These are phyloP conservation scores for Saturnispora mendoncae DNA, from an alignment of 805 yeast species.

Conservation along the genomic window DNA sequence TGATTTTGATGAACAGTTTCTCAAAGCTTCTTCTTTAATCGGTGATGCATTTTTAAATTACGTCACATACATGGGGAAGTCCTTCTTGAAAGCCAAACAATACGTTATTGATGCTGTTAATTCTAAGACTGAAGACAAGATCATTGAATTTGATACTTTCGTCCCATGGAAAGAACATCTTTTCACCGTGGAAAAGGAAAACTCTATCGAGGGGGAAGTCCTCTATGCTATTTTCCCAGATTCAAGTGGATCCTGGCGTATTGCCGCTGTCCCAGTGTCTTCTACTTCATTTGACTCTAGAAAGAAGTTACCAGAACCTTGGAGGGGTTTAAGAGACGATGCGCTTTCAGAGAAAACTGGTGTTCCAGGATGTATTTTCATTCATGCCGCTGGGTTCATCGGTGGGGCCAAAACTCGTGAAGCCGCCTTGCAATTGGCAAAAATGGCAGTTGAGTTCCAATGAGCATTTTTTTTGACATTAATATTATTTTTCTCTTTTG, in stretches of 20 bases:
- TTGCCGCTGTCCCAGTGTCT: constrained; percentile 84
- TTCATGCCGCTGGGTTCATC: constrained; percentile 95
- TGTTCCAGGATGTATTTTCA: constrained; percentile 79
- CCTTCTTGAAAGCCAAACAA: constrained; percentile 87
- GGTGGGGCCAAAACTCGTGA: constrained; percentile 86
- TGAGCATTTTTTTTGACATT: no score
- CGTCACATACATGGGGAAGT: constrained; percentile 62
- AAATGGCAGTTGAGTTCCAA: constrained; percentile 14
- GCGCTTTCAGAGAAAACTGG: constrained; percentile 65
- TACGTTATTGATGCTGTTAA: constrained; percentile 66
- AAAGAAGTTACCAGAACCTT: constrained; percentile 76
- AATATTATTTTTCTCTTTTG: no score
- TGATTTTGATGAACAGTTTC: constrained; percentile 57
- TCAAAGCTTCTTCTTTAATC: constrained; percentile 69
- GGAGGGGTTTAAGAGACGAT: constrained; percentile 96
- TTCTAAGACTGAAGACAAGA: constrained; percentile 49
- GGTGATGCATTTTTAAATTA: constrained; percentile 67
- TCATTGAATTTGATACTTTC: constrained; percentile 63
- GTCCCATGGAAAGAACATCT: constrained; percentile 96
- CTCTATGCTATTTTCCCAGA: constrained; percentile 78
- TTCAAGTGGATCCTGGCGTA: constrained; percentile 66
- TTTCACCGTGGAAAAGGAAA: constrained; percentile 58
- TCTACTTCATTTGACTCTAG: constrained; percentile 76
- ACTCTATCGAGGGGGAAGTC: constrained; percentile 44
- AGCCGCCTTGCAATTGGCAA: constrained; percentile 69